A percentile compares a stretch with the other conserved stretches of the same genome.
These are phyloP conservation scores for Candida albicans DNA, from an alignment of 1,139 yeast genomes.

Conservation along the genomic window DNA sequence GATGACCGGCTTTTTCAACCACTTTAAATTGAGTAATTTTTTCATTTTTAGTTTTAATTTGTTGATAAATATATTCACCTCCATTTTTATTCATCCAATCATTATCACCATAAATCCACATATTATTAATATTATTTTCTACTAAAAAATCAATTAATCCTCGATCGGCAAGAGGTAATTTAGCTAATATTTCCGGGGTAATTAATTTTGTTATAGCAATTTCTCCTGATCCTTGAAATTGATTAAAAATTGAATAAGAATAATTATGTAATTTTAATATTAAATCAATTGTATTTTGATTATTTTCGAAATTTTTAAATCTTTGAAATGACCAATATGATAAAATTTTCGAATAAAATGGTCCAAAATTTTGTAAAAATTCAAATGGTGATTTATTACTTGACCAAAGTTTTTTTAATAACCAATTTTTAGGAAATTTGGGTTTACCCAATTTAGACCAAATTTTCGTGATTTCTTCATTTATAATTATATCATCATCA, in stretches of 20 bases:
- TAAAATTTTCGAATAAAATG: conserved; percentile 41
- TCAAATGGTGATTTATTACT: conserved; percentile 44
- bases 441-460: conserved; percentile 43
- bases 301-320: conserved; percentile 30
- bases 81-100: conserved; percentile 50
- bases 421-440: conserved; percentile 36
- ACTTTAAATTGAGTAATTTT: conserved; percentile 22
- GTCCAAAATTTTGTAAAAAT: conserved; percentile 38
- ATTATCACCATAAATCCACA: conserved; percentile 45
- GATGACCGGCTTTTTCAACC: conserved; percentile 45
- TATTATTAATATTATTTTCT: conserved; percentile 24
- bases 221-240: conserved; percentile 47
- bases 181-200: conserved; percentile 42
- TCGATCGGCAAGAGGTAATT: conserved; percentile 43
- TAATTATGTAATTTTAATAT: conserved; percentile 42
- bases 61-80: conserved; percentile 35
- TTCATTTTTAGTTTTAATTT: conserved; percentile 17
- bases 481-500: conserved; percentile 21
- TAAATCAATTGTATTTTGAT: conserved; percentile 17
- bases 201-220: conserved; percentile 45
- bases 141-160: conserved; percentile 34
- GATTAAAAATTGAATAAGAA: conserved; percentile 46
- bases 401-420: conserved; percentile 39
- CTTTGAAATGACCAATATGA: conserved; percentile 47
- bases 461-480: conserved; percentile 28